Base-by-base conservation (phyloP, 169 alveolate genomes). In the Eimeria zaria region DNA sequence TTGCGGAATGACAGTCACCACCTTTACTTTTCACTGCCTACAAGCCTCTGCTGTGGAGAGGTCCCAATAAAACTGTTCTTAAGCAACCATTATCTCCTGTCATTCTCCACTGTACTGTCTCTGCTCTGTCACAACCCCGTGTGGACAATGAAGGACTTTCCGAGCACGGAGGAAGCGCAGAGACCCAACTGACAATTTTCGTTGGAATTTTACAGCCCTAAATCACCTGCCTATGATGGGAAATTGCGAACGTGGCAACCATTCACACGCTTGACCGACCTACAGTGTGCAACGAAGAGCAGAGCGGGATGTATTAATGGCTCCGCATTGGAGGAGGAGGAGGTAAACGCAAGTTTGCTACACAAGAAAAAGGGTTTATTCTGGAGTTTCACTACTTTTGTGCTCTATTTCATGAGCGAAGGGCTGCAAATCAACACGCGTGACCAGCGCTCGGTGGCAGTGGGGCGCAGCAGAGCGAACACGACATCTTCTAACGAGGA, bases 361-460 rank as follows among this genome's bases (percentile, higher is more conserved):
- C 48, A 2, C 78, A 33, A n/a, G 14, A 69, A 69, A 33, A 2
- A 33, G n/a, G n/a, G n/a, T 2, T 9, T 4, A 6, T 69, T 12
- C 0, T 33, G 20, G 5, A 22, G 78, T 33, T 69, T 69, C 44
- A 33, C 78, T 33, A 12, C 78, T 11, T 22, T 69, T 69, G 48
- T 69, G 78, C 78, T 12, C 78, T 69, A 69, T 69, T 69, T 69
- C 78, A 69, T 69, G 78, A 7, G 24, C 78, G 48, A 30, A 69
- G 48, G 78, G 20, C 48, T 33, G 78, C 44, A 69, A 69, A 69
- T 69, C 48, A 8, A 33, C 78, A 33, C 11, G 48, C 48, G 78
- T 33, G 78, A 33, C 78, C 78, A 69, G 78, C 33, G 78, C 78
- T 33, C 48, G 78, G 33, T 33, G 78, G 78, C 78, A 33, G 78